A percentile compares a stretch with the other conserved stretches of the same genome.
These are phyloP conservation scores for Colletotrichum camelliae DNA, from an alignment of 2,329 filamentous ascomycete species.

Conservation along the genomic window DNA sequence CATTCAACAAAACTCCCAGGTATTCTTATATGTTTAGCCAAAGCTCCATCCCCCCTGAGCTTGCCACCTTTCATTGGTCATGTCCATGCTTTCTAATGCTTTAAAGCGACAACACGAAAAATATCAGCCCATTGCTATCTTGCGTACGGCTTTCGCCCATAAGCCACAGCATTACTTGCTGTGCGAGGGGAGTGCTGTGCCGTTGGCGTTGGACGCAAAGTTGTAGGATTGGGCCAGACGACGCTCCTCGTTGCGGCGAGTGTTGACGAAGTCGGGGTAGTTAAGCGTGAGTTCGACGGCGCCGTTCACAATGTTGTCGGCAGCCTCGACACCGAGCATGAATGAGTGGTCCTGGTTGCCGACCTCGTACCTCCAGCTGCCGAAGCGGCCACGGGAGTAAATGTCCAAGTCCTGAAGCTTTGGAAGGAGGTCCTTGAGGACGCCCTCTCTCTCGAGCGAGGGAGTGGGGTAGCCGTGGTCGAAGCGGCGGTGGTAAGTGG, in stretches of 20 bases:
- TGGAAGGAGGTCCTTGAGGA: constrained; percentile 89
- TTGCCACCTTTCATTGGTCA: neutral
- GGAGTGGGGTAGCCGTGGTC: constrained; percentile 98
- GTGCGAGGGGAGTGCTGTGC: constrained; percentile 35
- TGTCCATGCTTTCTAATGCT: constrained; percentile 12
- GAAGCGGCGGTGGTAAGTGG: constrained; percentile 97
- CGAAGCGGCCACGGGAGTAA: constrained; percentile 94
- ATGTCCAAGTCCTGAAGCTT: constrained; percentile 92
- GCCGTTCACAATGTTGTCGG: constrained; percentile 87
- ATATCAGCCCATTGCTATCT: neutral
- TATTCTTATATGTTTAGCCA: constrained; percentile 20
- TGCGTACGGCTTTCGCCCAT: neutral
- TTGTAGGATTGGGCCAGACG: constrained; percentile 58
- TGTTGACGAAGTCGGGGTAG: constrained; percentile 96
- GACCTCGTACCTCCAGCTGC: constrained; percentile 95
- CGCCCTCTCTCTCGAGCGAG: constrained; percentile 91
- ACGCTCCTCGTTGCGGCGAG: constrained; percentile 70
- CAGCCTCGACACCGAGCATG: constrained; percentile 95
- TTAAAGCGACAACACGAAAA: neutral
- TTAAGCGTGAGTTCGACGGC: constrained; percentile 92
- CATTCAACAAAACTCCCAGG: constrained; percentile 21
- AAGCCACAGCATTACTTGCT: constrained; percentile 30
- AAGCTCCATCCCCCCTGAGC: neutral
- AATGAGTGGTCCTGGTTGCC: constrained; percentile 98
- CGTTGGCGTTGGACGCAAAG: constrained; percentile 37